Conservation (phyloP, 345 rosid species). For the Sisymbrium irio region DNA sequence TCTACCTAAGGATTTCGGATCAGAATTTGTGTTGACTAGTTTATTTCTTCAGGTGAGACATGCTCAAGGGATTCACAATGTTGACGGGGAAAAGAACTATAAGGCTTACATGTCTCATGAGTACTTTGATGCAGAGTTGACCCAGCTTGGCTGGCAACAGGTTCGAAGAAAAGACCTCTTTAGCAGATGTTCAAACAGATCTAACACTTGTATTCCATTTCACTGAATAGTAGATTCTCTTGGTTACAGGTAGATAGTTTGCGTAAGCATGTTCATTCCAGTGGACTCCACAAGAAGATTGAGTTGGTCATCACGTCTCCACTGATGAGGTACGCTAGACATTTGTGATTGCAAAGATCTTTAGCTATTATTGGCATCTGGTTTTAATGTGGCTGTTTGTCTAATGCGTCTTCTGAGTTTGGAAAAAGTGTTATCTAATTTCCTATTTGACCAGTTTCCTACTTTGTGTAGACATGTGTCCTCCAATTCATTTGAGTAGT, state of each 20-base stretch:
- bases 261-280: slow-evolving; percentile 77
- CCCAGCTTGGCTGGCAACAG: slow-evolving; percentile 93
- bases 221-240: not conserved
- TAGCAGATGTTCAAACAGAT: not conserved
- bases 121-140: slow-evolving; percentile 88
- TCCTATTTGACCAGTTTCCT: not conserved
- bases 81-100: slow-evolving; percentile 88
- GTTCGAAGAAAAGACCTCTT: slow-evolving; percentile 27
- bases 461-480: not conserved
- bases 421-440: not conserved
- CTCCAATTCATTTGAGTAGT: not conserved
- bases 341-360: not conserved
- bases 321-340: slow-evolving; percentile 59
- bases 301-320: slow-evolving; percentile 87
- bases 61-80: slow-evolving; percentile 98
- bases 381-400: not conserved
- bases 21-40: not conserved
- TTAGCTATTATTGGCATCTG: not conserved
- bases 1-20: not conserved
- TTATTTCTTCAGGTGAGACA: slow-evolving; percentile 82
- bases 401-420: not conserved
- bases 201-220: not conserved
- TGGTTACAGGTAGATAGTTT: slow-evolving; percentile 70
- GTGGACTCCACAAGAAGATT: slow-evolving; percentile 72
- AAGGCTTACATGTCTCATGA: slow-evolving; percentile 80